These are phyloP conservation scores for Pseudogymnoascus sp. DNA, from an alignment of 2,329 filamentous ascomycete species.

Conservation along the genomic window DNA sequence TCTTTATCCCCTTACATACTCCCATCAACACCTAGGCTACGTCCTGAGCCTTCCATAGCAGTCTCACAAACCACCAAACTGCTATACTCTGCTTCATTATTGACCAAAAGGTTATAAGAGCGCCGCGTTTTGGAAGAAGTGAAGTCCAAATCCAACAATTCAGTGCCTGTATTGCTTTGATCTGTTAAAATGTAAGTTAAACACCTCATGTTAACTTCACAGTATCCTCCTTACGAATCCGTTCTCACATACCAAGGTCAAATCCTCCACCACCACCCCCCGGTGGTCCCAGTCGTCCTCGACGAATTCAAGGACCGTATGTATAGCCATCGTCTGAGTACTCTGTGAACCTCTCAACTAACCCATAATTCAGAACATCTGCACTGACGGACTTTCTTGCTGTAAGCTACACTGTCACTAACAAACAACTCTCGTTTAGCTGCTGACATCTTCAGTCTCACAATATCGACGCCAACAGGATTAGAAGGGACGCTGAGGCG, in stretches of 20 bases:
- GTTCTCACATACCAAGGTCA: conserved; percentile 12
- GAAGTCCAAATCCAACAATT: not conserved
- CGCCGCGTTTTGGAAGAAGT: not conserved
- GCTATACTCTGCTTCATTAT: not conserved
- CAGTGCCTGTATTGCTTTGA: not conserved
- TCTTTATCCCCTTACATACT: not conserved
- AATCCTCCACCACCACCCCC: not conserved
- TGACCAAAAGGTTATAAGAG: not conserved
- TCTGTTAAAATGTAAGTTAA: not conserved
- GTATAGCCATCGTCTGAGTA: conserved; percentile 12
- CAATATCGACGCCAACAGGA: conserved; percentile 59
- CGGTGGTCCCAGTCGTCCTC: not conserved
- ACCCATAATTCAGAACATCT: conserved; percentile 40
- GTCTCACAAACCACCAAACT: not conserved
- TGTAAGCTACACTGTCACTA: conserved; percentile 33
- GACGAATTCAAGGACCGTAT: conserved; percentile 27
- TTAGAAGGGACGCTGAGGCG: conserved; percentile 42
- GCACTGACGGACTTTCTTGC: conserved; percentile 62
- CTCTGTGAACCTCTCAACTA: conserved; percentile 10
- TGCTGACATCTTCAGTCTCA: conserved; percentile 38
- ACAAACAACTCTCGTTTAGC: not conserved
- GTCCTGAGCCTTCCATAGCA: not conserved
- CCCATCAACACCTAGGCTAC: not conserved
- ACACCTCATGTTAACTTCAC: not conserved
- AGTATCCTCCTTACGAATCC: not conserved